These are phyloP conservation scores for Tinospora cordifolia DNA, from an alignment of 164 flowering plant genomes.

Conservation along the genomic window DNA sequence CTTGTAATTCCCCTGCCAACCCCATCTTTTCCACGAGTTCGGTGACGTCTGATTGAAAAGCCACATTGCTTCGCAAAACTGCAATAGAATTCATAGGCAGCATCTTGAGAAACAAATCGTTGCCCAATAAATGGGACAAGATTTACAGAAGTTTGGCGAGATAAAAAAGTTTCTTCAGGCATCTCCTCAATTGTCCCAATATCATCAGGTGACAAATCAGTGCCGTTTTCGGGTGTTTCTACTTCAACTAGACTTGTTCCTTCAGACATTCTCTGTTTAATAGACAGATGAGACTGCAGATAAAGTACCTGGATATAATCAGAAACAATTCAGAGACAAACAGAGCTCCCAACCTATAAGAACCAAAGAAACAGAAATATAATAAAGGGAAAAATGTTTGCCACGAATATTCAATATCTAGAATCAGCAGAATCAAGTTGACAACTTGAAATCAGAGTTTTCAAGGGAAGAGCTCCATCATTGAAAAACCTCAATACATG, in stretches of 20 bases:
- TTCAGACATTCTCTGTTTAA: conserved; percentile 36
- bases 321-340: conserved; percentile 8
- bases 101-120: conserved; percentile 80
- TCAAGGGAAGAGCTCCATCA: too few relatives aligned
- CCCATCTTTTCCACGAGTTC: conserved; percentile 84
- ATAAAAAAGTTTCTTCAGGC: conserved; percentile 63
- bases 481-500: too few relatives aligned
- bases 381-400: not conserved
- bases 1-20: conserved; percentile 75
- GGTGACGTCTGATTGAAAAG: conserved; percentile 74
- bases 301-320: conserved; percentile 23
- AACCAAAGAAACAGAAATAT: not conserved
- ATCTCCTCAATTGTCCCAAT: conserved; percentile 51
- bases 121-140: conserved; percentile 81
- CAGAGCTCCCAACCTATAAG: conserved; percentile 2
- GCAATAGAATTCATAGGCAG: conserved; percentile 80
- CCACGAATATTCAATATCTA: too few relatives aligned
- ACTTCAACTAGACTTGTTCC: conserved; percentile 31
- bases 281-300: conserved; percentile 14
- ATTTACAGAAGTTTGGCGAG: conserved; percentile 68
- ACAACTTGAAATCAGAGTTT: too few relatives aligned
- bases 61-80: conserved; percentile 85
- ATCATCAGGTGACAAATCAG: conserved; percentile 60
- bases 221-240: conserved; percentile 58
- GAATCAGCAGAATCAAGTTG: too few relatives aligned